Evolutionary conservation across 805 yeast genomes (phyloP).

Genomic region (Nakazawaea ishiwadae): DNA sequence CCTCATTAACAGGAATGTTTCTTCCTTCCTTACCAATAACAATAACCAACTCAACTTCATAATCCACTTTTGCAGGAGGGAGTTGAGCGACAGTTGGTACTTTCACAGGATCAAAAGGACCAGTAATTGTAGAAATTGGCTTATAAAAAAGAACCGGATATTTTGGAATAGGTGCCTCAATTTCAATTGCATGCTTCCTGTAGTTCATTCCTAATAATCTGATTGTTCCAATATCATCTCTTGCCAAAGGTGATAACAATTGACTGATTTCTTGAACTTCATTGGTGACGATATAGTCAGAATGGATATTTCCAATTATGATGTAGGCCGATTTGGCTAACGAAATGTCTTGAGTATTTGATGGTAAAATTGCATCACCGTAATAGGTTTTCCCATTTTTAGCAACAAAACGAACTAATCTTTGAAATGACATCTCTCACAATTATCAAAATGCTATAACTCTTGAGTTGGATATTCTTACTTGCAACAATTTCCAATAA

Average conservation of each 20-base stretch:
- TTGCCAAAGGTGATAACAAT: slow-evolving; percentile 36
- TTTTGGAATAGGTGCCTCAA: slow-evolving; percentile 36
- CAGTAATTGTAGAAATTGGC: slow-evolving; percentile 40
- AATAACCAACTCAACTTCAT: slow-evolving; percentile 50
- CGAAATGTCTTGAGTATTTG: slow-evolving; percentile 31
- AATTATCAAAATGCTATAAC: too few species aligned
- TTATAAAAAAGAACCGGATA: slow-evolving; percentile 48
- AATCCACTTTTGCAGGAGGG: slow-evolving; percentile 35
- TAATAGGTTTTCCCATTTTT: slow-evolving; percentile 36
- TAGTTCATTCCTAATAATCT: slow-evolving; percentile 51
- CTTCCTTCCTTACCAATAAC: slow-evolving; percentile 48
- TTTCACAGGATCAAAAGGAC: slow-evolving; percentile 36
- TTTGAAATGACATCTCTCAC: slow-evolving; percentile 14
- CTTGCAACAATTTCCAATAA: too few species aligned
- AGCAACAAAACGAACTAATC: slow-evolving; percentile 41
- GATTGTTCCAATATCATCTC: slow-evolving; percentile 32
- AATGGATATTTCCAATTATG: slow-evolving; percentile 44
- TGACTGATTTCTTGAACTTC: slow-evolving; percentile 26
- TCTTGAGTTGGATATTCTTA: too few species aligned
- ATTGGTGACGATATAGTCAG: slow-evolving; percentile 32
- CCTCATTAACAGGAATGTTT: slow-evolving; percentile 37
- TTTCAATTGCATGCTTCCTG: slow-evolving; percentile 36
- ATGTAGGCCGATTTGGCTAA: slow-evolving; percentile 34
- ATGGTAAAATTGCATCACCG: slow-evolving; percentile 44
- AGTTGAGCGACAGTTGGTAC: slow-evolving; percentile 37